Evolutionary conservation across 306 rosid genomes (phyloP).

Genomic region (Malus asiatica): DNA sequence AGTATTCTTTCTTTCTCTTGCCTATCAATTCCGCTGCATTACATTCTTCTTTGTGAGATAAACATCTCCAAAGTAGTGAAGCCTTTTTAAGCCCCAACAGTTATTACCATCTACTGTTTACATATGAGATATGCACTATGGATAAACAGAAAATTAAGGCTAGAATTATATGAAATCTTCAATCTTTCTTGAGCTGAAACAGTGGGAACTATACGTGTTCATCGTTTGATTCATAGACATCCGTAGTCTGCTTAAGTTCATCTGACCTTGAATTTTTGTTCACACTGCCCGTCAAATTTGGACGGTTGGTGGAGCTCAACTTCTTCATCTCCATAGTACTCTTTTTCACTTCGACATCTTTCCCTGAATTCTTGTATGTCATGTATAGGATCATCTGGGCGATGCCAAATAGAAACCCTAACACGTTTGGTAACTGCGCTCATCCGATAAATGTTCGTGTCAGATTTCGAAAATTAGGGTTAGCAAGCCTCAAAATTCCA

Average conservation of each 20-base stretch:
- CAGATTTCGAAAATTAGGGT: not conserved
- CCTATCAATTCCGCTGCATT: no score
- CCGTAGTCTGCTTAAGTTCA: not conserved
- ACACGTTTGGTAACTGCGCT: constrained; percentile 51
- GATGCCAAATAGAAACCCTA: constrained; percentile 55
- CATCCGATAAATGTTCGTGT: not conserved
- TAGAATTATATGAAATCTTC: not conserved
- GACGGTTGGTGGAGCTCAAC: not conserved
- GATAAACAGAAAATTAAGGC: not conserved
- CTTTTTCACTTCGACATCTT: not conserved
- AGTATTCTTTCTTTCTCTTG: no score
- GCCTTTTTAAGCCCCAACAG: no score
- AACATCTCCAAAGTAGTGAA: no score
- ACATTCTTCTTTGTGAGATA: no score
- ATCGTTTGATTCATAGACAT: not conserved
- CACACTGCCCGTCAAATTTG: not conserved
- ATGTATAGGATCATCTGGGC: constrained; percentile 49
- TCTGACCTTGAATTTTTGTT: not conserved
- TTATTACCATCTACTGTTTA: not conserved
- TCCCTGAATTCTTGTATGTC: constrained; percentile 28
- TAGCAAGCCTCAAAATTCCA: not conserved
- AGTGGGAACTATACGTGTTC: not conserved
- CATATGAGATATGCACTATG: not conserved
- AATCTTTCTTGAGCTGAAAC: not conserved
- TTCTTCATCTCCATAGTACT: not conserved